Evolutionary conservation across 768 basidiomycete genomes (phyloP).

Genomic region (Thelephora ganbajun): DNA sequence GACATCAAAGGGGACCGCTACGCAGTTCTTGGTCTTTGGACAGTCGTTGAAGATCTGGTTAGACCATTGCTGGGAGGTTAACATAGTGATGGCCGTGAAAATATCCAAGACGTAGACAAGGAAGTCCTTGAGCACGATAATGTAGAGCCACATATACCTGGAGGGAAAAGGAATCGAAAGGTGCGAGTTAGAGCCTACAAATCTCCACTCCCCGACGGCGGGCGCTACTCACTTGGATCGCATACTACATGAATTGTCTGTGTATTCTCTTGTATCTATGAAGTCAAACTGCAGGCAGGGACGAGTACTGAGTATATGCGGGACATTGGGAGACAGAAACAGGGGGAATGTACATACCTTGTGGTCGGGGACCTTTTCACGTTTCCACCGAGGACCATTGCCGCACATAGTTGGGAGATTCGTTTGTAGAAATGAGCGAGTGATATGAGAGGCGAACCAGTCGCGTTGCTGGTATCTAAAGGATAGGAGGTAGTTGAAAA

Average conservation of each 20-base stretch:
- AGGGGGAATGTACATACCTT: conserved; percentile 47
- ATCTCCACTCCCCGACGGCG: background rate
- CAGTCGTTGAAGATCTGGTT: conserved; percentile 83
- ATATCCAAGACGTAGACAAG: conserved; percentile 96
- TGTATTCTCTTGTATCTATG: conserved; percentile 86
- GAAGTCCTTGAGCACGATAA: conserved; percentile 89
- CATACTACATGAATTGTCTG: conserved; percentile 74
- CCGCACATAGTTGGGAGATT: conserved; percentile 31
- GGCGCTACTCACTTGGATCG: conserved; percentile 53
- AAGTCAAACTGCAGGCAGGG: conserved; percentile 72
- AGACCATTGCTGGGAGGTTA: conserved; percentile 81
- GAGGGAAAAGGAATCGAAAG: background rate
- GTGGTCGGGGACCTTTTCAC: conserved; percentile 94
- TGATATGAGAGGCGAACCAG: conserved; percentile 32
- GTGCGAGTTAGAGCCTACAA: background rate
- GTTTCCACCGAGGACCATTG: conserved; percentile 83
- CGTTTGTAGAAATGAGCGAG: conserved; percentile 10
- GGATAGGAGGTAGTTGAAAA: conserved; percentile 9
- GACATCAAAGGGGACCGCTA: conserved; percentile 74
- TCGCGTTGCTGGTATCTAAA: conserved; percentile 24
- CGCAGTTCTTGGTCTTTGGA: conserved; percentile 38
- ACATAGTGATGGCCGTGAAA: conserved; percentile 94
- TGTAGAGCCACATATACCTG: conserved; percentile 89
- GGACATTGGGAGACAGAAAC: background rate
- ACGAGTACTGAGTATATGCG: background rate